Evolutionary conservation across 1,139 yeast species (phyloP).

Genomic region (Hansenula anomala): DNA sequence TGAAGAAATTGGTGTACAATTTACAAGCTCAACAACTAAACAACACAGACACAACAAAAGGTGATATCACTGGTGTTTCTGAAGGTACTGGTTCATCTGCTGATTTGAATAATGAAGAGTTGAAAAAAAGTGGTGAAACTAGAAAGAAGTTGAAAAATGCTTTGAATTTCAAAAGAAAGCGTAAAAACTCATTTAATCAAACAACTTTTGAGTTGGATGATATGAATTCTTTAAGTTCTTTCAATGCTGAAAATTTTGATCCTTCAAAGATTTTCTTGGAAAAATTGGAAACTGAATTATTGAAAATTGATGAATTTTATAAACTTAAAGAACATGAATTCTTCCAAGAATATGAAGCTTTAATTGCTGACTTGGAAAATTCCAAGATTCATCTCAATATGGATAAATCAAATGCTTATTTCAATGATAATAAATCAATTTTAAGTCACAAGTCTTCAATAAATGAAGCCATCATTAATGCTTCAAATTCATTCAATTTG

Average conservation of each 20-base stretch:
- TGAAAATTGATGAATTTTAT: conserved; percentile 58
- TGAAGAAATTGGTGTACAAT: conserved; percentile 61
- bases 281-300: conserved; percentile 53
- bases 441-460: conserved; percentile 18
- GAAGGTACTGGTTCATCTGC: not conserved
- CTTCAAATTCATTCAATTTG: conserved; percentile 15
- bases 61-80: not conserved
- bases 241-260: conserved; percentile 17
- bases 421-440: conserved; percentile 13
- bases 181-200: conserved; percentile 12
- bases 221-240: conserved; percentile 9
- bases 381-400: conserved; percentile 16
- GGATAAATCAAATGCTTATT: conserved; percentile 5
- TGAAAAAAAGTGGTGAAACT: too few relatives aligned
- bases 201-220: conserved; percentile 25
- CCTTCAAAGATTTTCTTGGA: conserved; percentile 39
- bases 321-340: conserved; percentile 45
- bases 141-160: conserved; percentile 1
- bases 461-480: conserved; percentile 14
- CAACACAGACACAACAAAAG: conserved; percentile 2
- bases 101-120: too few relatives aligned
- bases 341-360: conserved; percentile 43
- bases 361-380: conserved; percentile 40
- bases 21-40: conserved; percentile 50
- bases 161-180: conserved; percentile 4